A percentile compares a stretch with the other conserved stretches of the same genome.
These are phyloP conservation scores for Ceratobasidium sp. DNA, from an alignment of 1,284 basidiomycete species.

Conservation along the genomic window DNA sequence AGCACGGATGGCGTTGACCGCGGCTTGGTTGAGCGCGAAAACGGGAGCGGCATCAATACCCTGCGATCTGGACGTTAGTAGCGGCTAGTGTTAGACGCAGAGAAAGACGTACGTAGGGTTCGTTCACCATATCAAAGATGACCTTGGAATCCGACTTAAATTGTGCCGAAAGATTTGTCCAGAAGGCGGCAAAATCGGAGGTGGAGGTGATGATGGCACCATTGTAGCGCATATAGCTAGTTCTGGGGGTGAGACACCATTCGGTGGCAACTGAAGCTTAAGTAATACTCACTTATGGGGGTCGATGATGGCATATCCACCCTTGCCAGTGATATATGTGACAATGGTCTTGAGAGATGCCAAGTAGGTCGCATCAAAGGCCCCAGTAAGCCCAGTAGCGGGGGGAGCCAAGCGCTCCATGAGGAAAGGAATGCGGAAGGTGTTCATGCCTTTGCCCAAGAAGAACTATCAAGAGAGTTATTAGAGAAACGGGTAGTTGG, in stretches of 20 bases:
- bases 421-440: constrained; percentile 73
- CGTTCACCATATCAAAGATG: constrained; percentile 71
- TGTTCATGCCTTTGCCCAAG: constrained; percentile 69
- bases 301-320: constrained; percentile 69
- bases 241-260: constrained; percentile 8
- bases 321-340: constrained; percentile 72
- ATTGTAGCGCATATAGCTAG: constrained; percentile 72
- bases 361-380: constrained; percentile 64
- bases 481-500: constrained; percentile 16
- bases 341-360: constrained; percentile 66
- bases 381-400: constrained; percentile 52
- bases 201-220: constrained; percentile 65
- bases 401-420: constrained; percentile 70
- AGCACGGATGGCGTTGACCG: constrained; percentile 74
- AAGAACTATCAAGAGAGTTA: constrained; percentile 68
- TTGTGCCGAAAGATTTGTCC: constrained; percentile 67
- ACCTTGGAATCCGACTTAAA: constrained; percentile 55
- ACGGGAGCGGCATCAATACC: constrained; percentile 40
- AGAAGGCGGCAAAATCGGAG: constrained; percentile 68
- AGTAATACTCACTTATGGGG: constrained; percentile 58
- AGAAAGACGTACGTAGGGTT: constrained; percentile 65
- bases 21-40: constrained; percentile 66
- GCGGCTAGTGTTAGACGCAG: constrained; percentile 58
- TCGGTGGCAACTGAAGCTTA: not conserved
- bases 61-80: constrained; percentile 30